Evolutionary conservation across 495 filamentous ascomycete species (phyloP).

Genomic region (Aspergillus conjunctus): DNA sequence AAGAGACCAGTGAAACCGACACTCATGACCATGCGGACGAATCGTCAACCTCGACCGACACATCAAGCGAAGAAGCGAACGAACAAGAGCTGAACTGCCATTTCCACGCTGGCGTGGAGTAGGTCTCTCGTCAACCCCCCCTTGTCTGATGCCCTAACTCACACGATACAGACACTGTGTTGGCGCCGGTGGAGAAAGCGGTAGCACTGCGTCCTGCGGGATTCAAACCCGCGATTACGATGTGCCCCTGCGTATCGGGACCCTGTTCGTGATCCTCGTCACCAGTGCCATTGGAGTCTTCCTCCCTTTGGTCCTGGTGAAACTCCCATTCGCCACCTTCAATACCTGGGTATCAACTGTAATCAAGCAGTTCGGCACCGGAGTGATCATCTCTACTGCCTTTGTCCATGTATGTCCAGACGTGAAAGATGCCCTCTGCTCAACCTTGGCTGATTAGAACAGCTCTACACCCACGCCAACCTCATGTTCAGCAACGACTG

Average conservation of each 20-base stretch:
- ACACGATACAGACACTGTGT: constrained; percentile 49
- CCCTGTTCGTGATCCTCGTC: constrained; percentile 60
- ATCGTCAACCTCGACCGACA: constrained; percentile 9
- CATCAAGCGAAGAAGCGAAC: constrained; percentile 2
- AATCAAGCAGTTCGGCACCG: constrained; percentile 74
- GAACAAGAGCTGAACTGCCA: constrained; percentile 49
- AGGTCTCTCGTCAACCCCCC: constrained; percentile 22
- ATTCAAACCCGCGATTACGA: constrained; percentile 57
- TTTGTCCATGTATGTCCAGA: constrained; percentile 61
- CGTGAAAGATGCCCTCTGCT: background rate
- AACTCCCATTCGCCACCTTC: constrained; percentile 34
- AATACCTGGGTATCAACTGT: constrained; percentile 48
- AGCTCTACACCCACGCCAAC: constrained; percentile 65
- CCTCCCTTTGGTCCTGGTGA: constrained; percentile 41
- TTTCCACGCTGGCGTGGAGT: constrained; percentile 69
- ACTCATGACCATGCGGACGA: constrained; percentile 18
- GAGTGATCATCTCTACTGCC: constrained; percentile 70
- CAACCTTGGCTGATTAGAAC: constrained; percentile 18
- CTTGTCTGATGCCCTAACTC: constrained; percentile 7
- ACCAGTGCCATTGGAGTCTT: constrained; percentile 52
- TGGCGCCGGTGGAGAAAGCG: constrained; percentile 37
- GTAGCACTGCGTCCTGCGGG: constrained; percentile 39
- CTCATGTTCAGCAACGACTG: constrained; percentile 67
- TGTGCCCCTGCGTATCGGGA: constrained; percentile 58
- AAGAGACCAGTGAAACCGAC: constrained; percentile 20